Conservation (phyloP, 176 grass and related monocot species). For the Triticum turgidum region DNA sequence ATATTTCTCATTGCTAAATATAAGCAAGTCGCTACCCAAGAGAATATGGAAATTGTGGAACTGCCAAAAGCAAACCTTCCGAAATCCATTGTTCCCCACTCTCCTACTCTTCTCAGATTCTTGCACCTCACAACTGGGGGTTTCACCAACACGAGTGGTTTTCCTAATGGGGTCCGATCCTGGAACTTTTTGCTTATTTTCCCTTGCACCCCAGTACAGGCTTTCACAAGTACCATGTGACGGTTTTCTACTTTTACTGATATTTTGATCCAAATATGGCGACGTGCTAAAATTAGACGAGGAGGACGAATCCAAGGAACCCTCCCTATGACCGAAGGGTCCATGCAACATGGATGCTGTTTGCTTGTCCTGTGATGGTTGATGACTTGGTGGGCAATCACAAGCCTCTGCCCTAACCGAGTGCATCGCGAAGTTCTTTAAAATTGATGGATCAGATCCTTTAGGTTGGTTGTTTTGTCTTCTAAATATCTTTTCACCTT, state of each 20-base stretch:
- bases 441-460: constrained; percentile 89
- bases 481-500: constrained; percentile 94
- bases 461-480: constrained; percentile 76
- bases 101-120: constrained; percentile 88
- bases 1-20: constrained; percentile 99
- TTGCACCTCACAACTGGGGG: constrained; percentile 62
- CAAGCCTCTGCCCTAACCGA: constrained; percentile 95
- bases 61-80: constrained; percentile 90
- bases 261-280: constrained; percentile 48
- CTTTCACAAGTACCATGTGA: constrained; percentile 53
- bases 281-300: constrained; percentile 46
- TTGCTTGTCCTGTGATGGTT: constrained; percentile 55
- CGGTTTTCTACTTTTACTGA: constrained; percentile 46
- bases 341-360: constrained; percentile 65
- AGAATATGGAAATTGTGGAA: constrained; percentile 97
- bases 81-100: constrained; percentile 85
- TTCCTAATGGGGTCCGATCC: constrained; percentile 59
- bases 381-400: constrained; percentile 92
- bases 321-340: constrained; percentile 54
- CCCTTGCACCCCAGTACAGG: constrained; percentile 47
- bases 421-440: constrained; percentile 98
- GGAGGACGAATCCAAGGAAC: constrained; percentile 50
- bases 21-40: constrained; percentile 93
- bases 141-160: constrained; percentile 62
- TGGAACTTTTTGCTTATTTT: constrained; percentile 66